These are phyloP conservation scores for Aspergillus heteromorphus DNA, from an alignment of 495 filamentous ascomycete species.

Conservation along the genomic window DNA sequence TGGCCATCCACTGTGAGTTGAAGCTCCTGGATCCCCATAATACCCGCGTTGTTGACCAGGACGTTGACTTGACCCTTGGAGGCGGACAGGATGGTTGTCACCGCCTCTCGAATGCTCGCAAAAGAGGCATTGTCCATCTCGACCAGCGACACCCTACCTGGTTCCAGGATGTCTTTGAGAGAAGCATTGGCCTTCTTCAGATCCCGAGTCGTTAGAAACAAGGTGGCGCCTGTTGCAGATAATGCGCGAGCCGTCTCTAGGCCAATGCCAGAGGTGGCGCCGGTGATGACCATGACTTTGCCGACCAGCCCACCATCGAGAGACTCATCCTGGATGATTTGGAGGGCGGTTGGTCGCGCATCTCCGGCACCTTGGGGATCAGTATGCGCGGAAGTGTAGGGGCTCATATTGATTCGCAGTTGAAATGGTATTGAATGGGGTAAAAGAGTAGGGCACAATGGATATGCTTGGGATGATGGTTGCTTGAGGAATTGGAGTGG, in stretches of 20 bases:
- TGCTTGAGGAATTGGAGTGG: too few relatives aligned
- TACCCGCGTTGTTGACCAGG: neutral
- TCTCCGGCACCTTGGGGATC: slow-evolving; percentile 46
- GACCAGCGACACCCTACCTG: neutral
- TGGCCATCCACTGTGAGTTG: neutral
- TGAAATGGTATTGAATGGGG: neutral
- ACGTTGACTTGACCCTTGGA: neutral
- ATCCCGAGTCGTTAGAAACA: neutral
- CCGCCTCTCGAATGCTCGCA: neutral
- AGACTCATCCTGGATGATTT: slow-evolving; percentile 48
- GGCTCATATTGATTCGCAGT: neutral
- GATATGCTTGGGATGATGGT: too few relatives aligned
- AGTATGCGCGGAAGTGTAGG: slow-evolving; percentile 38
- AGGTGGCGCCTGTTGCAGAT: neutral
- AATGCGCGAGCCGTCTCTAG: neutral
- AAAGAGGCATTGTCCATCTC: neutral
- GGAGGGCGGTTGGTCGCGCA: slow-evolving; percentile 48
- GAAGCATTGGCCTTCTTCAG: neutral
- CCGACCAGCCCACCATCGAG: slow-evolving; percentile 28
- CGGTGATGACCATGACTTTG: neutral
- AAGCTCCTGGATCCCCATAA: neutral
- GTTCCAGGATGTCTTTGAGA: neutral
- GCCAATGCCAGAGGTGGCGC: neutral
- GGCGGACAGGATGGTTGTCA: neutral
- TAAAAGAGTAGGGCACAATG: neutral